Conservation (phyloP, 2,329 filamentous ascomycete species). For the Colletotrichum sp. region DNA sequence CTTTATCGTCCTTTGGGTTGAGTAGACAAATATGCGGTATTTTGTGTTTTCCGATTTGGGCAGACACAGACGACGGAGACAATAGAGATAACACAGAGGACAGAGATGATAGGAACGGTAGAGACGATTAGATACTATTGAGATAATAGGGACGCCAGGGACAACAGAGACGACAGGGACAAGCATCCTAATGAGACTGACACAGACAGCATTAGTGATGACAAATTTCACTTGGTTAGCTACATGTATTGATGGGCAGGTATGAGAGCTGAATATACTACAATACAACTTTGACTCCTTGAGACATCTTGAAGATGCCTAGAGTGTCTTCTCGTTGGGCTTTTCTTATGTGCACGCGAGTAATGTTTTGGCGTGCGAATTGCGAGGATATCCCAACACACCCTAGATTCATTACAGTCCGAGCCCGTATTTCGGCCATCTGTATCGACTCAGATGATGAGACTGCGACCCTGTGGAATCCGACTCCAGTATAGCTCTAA, state of each 20-base stretch:
- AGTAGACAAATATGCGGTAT: neutral
- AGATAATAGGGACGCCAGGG: too few relatives aligned
- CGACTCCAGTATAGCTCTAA: neutral
- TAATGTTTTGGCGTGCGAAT: fast-evolving
- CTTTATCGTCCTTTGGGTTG: neutral
- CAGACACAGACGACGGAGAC: neutral
- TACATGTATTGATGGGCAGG: neutral
- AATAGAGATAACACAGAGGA: fast-evolving
- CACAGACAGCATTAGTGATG: fast-evolving
- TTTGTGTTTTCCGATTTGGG: neutral
- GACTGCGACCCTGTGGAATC: neutral
- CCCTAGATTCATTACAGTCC: neutral
- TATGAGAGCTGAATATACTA: neutral
- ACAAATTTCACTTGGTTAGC: neutral
- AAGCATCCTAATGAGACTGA: neutral
- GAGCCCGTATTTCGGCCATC: fast-evolving
- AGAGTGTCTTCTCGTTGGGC: neutral
- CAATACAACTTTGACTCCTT: neutral
- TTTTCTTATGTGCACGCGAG: fast-evolving
- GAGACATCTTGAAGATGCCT: neutral
- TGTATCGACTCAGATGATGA: neutral
- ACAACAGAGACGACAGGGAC: too few relatives aligned
- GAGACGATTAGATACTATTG: too few relatives aligned
- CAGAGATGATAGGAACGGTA: too few relatives aligned
- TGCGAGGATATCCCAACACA: neutral